phyloP scores from a whole-genome alignment of 2,329 filamentous ascomycete genomes.

The Fusarium keratoplasticum region DNA sequence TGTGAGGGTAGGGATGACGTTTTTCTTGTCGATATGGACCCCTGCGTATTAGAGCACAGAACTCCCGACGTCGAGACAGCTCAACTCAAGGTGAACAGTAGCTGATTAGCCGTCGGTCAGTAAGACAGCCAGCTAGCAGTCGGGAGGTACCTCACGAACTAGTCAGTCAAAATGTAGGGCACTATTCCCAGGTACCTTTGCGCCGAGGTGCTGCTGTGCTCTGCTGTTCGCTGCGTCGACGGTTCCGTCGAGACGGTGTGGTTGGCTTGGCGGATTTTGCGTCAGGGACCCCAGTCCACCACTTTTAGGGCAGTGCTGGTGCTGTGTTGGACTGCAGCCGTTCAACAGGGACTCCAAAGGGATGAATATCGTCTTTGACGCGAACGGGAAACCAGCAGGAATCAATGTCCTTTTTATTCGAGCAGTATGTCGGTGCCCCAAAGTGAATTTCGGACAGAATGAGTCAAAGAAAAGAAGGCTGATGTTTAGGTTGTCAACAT shows the following conservation, averaged over 20 bases:
- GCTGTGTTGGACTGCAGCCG: neutral
- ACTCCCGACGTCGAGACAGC: neutral
- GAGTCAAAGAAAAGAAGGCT: conserved; percentile 4
- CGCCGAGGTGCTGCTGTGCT: conserved; percentile 3
- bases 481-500: neutral
- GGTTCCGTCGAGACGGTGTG: conserved; percentile 35
- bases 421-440: neutral
- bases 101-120: neutral
- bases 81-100: neutral
- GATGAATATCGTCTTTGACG: neutral
- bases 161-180: conserved; percentile 12
- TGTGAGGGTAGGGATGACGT: neutral
- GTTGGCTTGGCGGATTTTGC: conserved; percentile 27
- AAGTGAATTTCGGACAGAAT: neutral
- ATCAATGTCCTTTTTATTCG: neutral
- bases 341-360: neutral
- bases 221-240: neutral
- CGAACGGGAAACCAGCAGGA: neutral
- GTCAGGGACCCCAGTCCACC: conserved; percentile 24
- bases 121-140: neutral
- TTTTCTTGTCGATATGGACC: neutral
- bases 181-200: conserved; percentile 29
- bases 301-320: neutral
- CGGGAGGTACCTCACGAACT: neutral
- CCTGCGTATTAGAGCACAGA: neutral